Conservation (phyloP, 139 green algal genomes). For the Chlamydomonas schloesseri region DNA sequence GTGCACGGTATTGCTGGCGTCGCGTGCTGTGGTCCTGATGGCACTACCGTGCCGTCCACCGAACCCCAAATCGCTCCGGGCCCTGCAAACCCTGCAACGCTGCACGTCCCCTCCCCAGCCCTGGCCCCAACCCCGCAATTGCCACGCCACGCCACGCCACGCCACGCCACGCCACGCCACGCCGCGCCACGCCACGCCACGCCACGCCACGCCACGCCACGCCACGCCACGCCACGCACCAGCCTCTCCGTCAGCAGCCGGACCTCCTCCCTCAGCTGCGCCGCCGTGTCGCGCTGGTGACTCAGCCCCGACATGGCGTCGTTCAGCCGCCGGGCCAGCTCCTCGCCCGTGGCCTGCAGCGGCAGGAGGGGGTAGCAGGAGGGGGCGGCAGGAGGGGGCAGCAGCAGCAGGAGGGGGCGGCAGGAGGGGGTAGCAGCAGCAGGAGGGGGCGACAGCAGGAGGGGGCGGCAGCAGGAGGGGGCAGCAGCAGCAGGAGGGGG, state of each 20-base stretch:
- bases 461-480: not conserved
- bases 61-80: too few relatives aligned
- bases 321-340: slow-evolving; percentile 22
- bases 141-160: too few relatives aligned
- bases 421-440: not conserved
- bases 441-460: not conserved
- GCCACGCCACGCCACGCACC: slow-evolving; percentile 11
- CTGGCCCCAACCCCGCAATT: too few relatives aligned
- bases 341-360: slow-evolving; percentile 15
- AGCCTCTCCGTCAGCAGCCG: slow-evolving; percentile 13
- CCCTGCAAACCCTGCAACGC: too few relatives aligned
- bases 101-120: too few relatives aligned
- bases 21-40: too few relatives aligned
- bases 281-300: slow-evolving; percentile 3
- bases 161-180: too few relatives aligned
- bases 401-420: not conserved
- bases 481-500: too few relatives aligned
- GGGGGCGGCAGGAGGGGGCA: not conserved
- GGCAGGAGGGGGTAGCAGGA: not conserved
- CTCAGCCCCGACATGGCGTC: not conserved
- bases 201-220: too few relatives aligned
- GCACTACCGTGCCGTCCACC: too few relatives aligned
- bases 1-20: too few relatives aligned
- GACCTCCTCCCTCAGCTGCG: slow-evolving; percentile 33
- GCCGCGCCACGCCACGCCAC: too few relatives aligned